Base-by-base conservation (phyloP, 495 filamentous ascomycete species). In the Parathielavia appendiculata region DNA sequence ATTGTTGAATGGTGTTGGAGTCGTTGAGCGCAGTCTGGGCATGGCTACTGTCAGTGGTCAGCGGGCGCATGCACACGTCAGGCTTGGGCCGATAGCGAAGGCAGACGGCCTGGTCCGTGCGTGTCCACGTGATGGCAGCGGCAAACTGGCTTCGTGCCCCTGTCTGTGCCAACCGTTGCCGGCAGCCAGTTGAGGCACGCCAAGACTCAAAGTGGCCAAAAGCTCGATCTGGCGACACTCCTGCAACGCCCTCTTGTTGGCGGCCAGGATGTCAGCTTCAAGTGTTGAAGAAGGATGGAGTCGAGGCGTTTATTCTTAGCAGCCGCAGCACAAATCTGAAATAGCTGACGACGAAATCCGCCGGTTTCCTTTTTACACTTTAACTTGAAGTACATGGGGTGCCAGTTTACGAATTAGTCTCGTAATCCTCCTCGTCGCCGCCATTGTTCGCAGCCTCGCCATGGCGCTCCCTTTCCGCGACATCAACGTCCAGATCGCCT, bases 401-500 rank as follows among this genome's bases (percentile, higher is more conserved):
- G 22, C 54, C 34, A 50, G 13, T 50, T 56, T 17, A 45, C 5
- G 14, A 10, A 10, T 16, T 14, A 30, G 30, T 16, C 17, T 44
- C 17, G 8, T 17, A 36, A 12, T 48, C 19, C 51, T 10, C 19
- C 16, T 13, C 51, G 13, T 19, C 51, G 36, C 41, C 36, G 6
- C 1, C 19, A 19, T 53, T 36, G 20, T 40, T 32, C 7, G 50
- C 32, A 44, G n/a, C 34, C 54, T 69, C 46, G 9, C 58, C 64
- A 78, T 78, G 76, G 74, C 84, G 43, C 81, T 92, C 60, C 93
- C 93, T 9, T 98, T 91, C 71, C 82, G 92, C 65, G 93, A 97
- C 79, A 91, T 97, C 78, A 97, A 96, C 71, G 82, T 97, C 73
- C 90, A 95, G 68, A 85, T 89, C 44, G 92, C 93, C 2, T 74